Evolutionary conservation across 805 yeast genomes (phyloP), one percentile per base, ranked within the genome.

Genomic region (Sungouiozyma ichnusensis): DNA sequence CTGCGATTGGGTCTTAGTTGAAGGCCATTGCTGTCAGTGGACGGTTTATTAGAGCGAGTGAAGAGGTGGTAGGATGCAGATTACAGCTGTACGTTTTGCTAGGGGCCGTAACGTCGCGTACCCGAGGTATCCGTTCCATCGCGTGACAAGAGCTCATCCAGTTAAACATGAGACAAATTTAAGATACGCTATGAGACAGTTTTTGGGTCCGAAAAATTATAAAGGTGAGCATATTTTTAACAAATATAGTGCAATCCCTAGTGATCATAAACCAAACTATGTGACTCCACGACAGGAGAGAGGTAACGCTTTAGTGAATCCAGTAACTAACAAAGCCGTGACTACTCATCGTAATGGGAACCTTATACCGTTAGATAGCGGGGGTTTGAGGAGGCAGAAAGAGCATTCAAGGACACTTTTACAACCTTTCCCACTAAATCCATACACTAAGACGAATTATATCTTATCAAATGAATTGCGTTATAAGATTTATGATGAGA

Each of bases 361-460:
- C 16, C 42, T 16, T 31, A 44, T 42, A 39, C 43, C 40, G 16
- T 7, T 38, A 7, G 16, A n/a, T 9, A 20, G 16, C 19, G 40
- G 50, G 33, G 49, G 41, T 33, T 19, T 43, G 35, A 5, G 34
- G 38, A 9, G 36, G 35, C 13, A 15, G 29, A 11, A 24, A 7
- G 31, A n/a, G 16, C 8, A 3, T 36, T 47, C 41, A 33, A 53
- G 52, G 8, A 44, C 48, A 6, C 40, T 24, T 5, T 62, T 81
- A 48, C 79, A 74, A 46, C 98, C 98, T 15, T 90, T 92, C 64
- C 94, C 95, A 17, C 67, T 68, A 40, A 92, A 92, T 62, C 64
- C 70, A 18, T 71, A 70, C 58, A 81, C 92, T 47, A 69, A 69
- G 48, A 81, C 95, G 19, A 85, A 83, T 46, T 64, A 71, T 24